Base-by-base conservation (phyloP, 352 stramenopile genomes). In the Phytopythium oedochilum region DNA sequence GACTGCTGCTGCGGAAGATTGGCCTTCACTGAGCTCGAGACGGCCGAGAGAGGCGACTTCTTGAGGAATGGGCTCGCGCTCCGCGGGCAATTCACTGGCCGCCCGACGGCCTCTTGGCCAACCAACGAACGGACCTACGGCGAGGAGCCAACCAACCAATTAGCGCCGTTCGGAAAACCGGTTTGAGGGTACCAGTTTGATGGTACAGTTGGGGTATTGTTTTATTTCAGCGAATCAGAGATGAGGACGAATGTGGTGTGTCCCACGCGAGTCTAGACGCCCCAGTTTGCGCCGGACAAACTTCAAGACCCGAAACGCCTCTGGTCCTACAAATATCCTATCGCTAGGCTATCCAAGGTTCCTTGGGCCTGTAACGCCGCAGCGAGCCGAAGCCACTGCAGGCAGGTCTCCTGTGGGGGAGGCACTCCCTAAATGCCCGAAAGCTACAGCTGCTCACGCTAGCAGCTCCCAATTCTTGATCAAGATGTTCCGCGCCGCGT, bases 21-120 rank as follows among this genome's bases (percentile, higher is more conserved):
- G 53, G 67, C 68, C 28, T 22, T 7, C n/a, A 46, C 29, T 17
- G 14, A 45, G 31, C 34, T 38, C 35, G 49, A 55, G 49, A 46
- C 14, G 35, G 36, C 18, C 49, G 49, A 23, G 49, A 44, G 34
- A 34, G 49, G 49, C 34, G 49, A 55, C 49, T 55, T 29, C 23
- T 46, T 46, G n/a, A n/a, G n/a, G 42, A 48, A 48, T 48, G 49
- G 35, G n/a, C 35, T 45, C 18, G n/a, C 26, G 12, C 32, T 36
- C 23, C 40, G 40, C 40, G 5, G 40, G 20, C 45, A 22, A 38
- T 22, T 36, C 25, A 23, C 44, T 51, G 44, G 44, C 44, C 3
- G 39, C 39, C 40, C 40, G 40, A 46, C 6, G 18, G 25, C 28
- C 46, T 53, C 46, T 53, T 53, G 18, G 31, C 48, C 48, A 55